These are phyloP conservation scores for Nakazawaea pomicola DNA, from an alignment of 805 yeast genomes.

Conservation along the genomic window DNA sequence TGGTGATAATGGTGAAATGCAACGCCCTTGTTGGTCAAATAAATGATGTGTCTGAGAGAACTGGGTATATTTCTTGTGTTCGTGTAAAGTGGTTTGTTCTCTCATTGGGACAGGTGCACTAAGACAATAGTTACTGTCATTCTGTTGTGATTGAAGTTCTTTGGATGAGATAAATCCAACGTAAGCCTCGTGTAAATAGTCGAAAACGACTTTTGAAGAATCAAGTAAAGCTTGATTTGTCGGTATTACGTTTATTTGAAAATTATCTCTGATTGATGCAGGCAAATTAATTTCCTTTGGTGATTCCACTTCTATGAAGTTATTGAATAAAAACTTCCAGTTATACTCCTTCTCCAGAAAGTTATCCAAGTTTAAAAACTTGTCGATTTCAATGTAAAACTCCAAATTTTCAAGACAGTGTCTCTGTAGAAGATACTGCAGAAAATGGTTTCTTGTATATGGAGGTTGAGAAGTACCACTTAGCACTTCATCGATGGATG, in stretches of 20 bases:
- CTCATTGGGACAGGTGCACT: constrained; percentile 4
- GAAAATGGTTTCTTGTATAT: constrained; percentile 23
- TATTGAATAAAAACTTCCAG: constrained; percentile 23
- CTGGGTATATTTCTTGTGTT: background rate
- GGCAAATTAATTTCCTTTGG: constrained; percentile 29
- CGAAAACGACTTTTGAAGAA: constrained; percentile 19
- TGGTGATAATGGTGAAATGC: constrained; percentile 12
- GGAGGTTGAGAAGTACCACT: constrained; percentile 18
- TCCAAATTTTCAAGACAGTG: constrained; percentile 32
- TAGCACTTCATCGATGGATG: constrained; percentile 24
- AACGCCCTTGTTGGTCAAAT: constrained; percentile 3
- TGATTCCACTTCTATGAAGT: constrained; percentile 22
- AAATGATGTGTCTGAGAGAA: background rate
- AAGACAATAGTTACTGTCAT: background rate
- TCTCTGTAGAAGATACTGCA: constrained; percentile 22
- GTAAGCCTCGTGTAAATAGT: constrained; percentile 24
- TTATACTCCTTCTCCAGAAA: constrained; percentile 10
- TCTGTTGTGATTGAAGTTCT: background rate
- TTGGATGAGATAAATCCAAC: constrained; percentile 21
- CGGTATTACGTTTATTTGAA: constrained; percentile 19
- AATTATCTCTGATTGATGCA: constrained; percentile 18
- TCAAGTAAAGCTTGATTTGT: constrained; percentile 14
- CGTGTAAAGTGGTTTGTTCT: background rate
- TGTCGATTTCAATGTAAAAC: constrained; percentile 23
- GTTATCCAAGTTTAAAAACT: constrained; percentile 14